A percentile compares a stretch with the other conserved stretches of the same genome.
phyloP scores from a whole-genome alignment of 192 early-diverging fungal species.

The Phycomyces nitens region DNA sequence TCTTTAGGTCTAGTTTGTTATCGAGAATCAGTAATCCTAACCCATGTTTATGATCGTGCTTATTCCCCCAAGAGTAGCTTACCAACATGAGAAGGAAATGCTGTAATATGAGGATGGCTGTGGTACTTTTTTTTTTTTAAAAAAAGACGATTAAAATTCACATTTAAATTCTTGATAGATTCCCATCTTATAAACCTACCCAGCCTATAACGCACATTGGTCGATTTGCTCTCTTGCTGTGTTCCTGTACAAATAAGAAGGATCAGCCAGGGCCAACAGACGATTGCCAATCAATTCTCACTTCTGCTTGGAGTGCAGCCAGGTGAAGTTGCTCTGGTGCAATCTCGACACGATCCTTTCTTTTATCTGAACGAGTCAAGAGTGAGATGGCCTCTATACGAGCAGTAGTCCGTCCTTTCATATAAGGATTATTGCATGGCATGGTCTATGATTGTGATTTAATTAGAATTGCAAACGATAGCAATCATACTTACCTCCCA shows the following conservation, averaged over 20 bases:
- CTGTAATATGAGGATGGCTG: slow-evolving; percentile 54
- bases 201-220: slow-evolving; percentile 47
- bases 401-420: slow-evolving; percentile 31
- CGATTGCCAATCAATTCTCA: slow-evolving; percentile 13
- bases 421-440: slow-evolving; percentile 15
- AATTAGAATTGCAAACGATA: too few species aligned
- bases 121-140: slow-evolving; percentile 54
- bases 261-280: too few species aligned
- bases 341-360: slow-evolving; percentile 52
- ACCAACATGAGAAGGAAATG: slow-evolving; percentile 53
- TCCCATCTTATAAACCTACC: slow-evolving; percentile 26
- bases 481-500: slow-evolving; percentile 45
- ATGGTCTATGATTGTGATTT: too few species aligned
- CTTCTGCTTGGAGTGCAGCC: slow-evolving; percentile 47
- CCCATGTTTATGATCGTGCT: neutral
- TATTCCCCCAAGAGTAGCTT: neutral
- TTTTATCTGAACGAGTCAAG: slow-evolving; percentile 47
- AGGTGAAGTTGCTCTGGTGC: slow-evolving; percentile 46
- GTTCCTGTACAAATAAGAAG: neutral
- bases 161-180: neutral
- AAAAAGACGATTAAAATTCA: too few species aligned
- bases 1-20: slow-evolving; percentile 36
- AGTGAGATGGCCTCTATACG: slow-evolving; percentile 41
- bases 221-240: slow-evolving; percentile 15
- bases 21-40: neutral